Conservation (phyloP, 495 filamentous ascomycete genomes). For the Coniosporium apollinis region DNA sequence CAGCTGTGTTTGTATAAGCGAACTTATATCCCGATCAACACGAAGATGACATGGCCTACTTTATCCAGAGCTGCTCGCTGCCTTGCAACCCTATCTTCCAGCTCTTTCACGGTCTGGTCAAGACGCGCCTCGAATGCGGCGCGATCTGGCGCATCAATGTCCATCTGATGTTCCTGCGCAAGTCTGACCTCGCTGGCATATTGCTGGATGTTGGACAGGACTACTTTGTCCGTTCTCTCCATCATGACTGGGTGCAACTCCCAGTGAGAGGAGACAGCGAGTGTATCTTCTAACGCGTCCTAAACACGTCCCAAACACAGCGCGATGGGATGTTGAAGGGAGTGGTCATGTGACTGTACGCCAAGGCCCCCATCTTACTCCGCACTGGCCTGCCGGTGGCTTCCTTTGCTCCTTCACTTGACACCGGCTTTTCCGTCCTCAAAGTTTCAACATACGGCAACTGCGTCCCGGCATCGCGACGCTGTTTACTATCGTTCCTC, state of each 20-base stretch:
- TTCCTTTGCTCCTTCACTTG: too few relatives aligned
- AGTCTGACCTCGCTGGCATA: slow-evolving; percentile 9
- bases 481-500: too few relatives aligned
- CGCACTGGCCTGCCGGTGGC: too few relatives aligned
- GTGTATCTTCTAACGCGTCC: too few relatives aligned
- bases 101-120: slow-evolving; percentile 44
- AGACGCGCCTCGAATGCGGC: slow-evolving; percentile 29
- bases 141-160: slow-evolving; percentile 10
- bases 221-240: slow-evolving; percentile 3
- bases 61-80: slow-evolving; percentile 45
- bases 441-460: too few relatives aligned
- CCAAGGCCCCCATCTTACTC: background rate
- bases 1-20: slow-evolving; percentile 3
- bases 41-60: slow-evolving; percentile 19
- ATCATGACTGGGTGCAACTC: slow-evolving; percentile 2
- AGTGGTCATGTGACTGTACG: slow-evolving; percentile 1
- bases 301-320: too few relatives aligned
- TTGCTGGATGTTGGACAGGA: slow-evolving; percentile 9
- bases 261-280: background rate
- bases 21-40: background rate
- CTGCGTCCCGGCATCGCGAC: too few relatives aligned
- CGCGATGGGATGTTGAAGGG: too few relatives aligned
- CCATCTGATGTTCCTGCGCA: slow-evolving; percentile 11
- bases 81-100: slow-evolving; percentile 46
- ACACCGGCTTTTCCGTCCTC: too few relatives aligned